Percentiles rank a stretch among this genome's conserved stretches.
Conservation (phyloP, 495 filamentous ascomycete species). For the Cercophora sp. region DNA sequence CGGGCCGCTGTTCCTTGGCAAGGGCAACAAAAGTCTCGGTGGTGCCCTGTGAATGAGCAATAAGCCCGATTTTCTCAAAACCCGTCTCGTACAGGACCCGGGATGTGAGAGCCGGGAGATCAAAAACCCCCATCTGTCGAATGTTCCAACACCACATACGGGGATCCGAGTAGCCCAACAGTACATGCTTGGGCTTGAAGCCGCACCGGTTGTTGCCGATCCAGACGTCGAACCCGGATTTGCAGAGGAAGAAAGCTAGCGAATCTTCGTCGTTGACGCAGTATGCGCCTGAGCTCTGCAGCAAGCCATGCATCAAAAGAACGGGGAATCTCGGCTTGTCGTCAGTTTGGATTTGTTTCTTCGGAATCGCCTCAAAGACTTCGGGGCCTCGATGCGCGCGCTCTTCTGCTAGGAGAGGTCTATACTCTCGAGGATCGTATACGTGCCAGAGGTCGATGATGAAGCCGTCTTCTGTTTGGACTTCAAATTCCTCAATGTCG, state of each 20-base stretch:
- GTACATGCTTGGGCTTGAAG: conserved; percentile 68
- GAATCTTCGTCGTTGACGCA: conserved; percentile 88
- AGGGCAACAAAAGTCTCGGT: conserved; percentile 87
- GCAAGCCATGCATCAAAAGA: conserved; percentile 80
- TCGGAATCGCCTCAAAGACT: conserved; percentile 25
- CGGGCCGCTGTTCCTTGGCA: conserved; percentile 87
- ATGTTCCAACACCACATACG: conserved; percentile 99
- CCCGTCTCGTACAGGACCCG: conserved; percentile 79
- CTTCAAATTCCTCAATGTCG: conserved; percentile 76
- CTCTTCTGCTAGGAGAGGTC: conserved; percentile 34
- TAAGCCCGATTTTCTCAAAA: conserved; percentile 77
- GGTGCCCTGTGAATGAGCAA: conserved; percentile 89
- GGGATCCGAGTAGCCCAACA: conserved; percentile 69
- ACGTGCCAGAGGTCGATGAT: conserved; percentile 85
- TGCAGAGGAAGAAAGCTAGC: conserved; percentile 87
- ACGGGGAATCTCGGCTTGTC: conserved; percentile 74
- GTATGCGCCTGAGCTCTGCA: conserved; percentile 85
- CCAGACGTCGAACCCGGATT: conserved; percentile 95
- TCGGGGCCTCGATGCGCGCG: conserved; percentile 40
- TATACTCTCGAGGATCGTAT: conserved; percentile 76
- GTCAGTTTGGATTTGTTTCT: conserved; percentile 27
- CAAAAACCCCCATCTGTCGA: conserved; percentile 85
- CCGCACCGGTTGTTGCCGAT: conserved; percentile 94
- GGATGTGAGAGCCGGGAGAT: conserved; percentile 82
- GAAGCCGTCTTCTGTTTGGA: conserved; percentile 94